phyloP scores from a whole-genome alignment of 2,329 filamentous ascomycete genomes.

The Penicillium sp. region DNA sequence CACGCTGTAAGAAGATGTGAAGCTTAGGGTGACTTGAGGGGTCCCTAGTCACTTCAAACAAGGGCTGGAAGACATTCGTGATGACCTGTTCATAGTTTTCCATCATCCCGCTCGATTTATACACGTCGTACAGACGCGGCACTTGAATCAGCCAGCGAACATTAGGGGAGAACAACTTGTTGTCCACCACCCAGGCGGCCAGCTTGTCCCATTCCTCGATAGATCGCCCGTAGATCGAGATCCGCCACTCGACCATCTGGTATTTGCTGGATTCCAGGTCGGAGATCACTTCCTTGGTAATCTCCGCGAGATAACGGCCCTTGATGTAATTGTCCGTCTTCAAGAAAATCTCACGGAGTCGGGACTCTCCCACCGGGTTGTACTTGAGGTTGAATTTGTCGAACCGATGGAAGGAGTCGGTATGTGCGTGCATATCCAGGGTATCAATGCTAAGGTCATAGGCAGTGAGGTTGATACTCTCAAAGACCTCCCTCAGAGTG shows the following conservation, averaged over 20 bases:
- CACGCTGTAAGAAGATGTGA: slow-evolving; percentile 88
- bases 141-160: slow-evolving; percentile 97
- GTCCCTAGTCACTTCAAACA: slow-evolving; percentile 91
- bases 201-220: slow-evolving; percentile 97
- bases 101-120: slow-evolving; percentile 85
- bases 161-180: slow-evolving; percentile 97
- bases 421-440: slow-evolving; percentile 97
- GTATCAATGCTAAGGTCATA: slow-evolving; percentile 99
- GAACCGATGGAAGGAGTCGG: slow-evolving; percentile 96
- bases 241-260: slow-evolving; percentile 99
- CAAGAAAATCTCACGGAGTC: slow-evolving; percentile 93
- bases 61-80: slow-evolving; percentile 84
- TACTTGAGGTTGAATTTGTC: slow-evolving; percentile 99
- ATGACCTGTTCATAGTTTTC: slow-evolving; percentile 86
- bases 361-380: slow-evolving; percentile 93
- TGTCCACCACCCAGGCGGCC: slow-evolving; percentile 94
- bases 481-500: slow-evolving; percentile 88
- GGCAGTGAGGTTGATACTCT: slow-evolving; percentile 94
- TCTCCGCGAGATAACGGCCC: slow-evolving; percentile 92
- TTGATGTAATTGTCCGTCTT: slow-evolving; percentile 99
- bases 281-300: slow-evolving; percentile 95
- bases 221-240: slow-evolving; percentile 91
- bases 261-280: slow-evolving; percentile 99
- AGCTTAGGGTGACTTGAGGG: slow-evolving; percentile 86
- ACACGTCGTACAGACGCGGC: slow-evolving; percentile 90